Percentiles rank a stretch among this genome's conserved stretches.
These are phyloP conservation scores for Leccinum broughii DNA, from an alignment of 768 basidiomycete genomes.

Conservation along the genomic window DNA sequence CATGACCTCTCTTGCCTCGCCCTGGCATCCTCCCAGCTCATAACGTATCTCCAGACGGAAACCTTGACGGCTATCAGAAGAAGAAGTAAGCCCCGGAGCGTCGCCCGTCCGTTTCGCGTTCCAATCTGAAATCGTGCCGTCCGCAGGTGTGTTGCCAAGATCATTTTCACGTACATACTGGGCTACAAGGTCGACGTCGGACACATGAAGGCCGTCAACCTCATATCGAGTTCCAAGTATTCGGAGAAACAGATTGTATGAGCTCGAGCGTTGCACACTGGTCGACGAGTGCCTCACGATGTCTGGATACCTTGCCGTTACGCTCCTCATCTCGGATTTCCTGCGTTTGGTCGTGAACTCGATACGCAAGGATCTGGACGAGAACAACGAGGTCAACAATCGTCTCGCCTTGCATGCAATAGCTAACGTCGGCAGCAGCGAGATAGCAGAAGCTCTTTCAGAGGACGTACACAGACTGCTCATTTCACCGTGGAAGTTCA, in stretches of 20 bases:
- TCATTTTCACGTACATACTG: constrained; percentile 98
- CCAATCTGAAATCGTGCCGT: constrained; percentile 16
- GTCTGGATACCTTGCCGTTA: constrained; percentile 86
- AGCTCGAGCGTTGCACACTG: constrained; percentile 5
- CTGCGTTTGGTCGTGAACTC: constrained; percentile 97
- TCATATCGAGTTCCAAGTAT: constrained; percentile 94
- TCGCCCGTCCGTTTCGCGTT: constrained; percentile 12
- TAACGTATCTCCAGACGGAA: constrained; percentile 58
- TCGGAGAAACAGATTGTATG: constrained; percentile 98
- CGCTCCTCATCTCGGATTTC: constrained; percentile 93
- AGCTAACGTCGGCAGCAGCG: constrained; percentile 95
- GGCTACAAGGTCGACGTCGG: constrained; percentile 99
- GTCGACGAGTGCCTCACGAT: constrained; percentile 4
- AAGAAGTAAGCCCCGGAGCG: constrained; percentile 66
- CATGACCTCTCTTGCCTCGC: constrained; percentile 28
- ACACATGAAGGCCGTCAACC: constrained; percentile 98
- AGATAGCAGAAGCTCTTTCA: constrained; percentile 95
- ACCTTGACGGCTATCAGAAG: constrained; percentile 88
- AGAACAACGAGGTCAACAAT: constrained; percentile 92
- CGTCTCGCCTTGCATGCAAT: constrained; percentile 97
- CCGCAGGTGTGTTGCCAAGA: constrained; percentile 92
- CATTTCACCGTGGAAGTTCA: constrained; percentile 80
- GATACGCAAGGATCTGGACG: constrained; percentile 95
- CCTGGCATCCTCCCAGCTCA: constrained; percentile 7
- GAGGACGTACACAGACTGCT: constrained; percentile 93